Percentiles rank a stretch among this genome's conserved stretches.
phyloP scores from a whole-genome alignment of 441 rosid genomes.

The Viola pubescens region DNA sequence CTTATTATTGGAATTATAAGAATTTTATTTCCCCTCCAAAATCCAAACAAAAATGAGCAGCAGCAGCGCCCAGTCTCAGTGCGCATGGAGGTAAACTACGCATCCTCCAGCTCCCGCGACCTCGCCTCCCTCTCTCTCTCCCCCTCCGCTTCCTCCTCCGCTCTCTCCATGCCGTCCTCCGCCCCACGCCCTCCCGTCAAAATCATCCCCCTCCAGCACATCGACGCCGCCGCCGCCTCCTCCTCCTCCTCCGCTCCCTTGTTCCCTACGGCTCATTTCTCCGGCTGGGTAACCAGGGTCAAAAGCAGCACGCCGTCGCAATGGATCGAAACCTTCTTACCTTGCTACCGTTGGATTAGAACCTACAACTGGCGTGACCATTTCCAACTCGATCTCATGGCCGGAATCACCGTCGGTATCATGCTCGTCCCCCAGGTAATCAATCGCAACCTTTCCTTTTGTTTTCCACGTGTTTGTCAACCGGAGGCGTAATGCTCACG shows the following conservation, averaged over 20 bases:
- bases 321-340: slow-evolving; percentile 55
- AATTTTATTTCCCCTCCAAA: neutral
- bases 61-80: neutral
- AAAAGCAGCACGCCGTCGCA: slow-evolving; percentile 42
- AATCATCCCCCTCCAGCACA: slow-evolving; percentile 64
- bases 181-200: slow-evolving; percentile 49
- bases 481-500: too few species aligned
- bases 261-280: slow-evolving; percentile 16
- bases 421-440: slow-evolving; percentile 98
- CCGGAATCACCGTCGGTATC: slow-evolving; percentile 76
- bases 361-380: slow-evolving; percentile 67
- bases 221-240: slow-evolving; percentile 28
- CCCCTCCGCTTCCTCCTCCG: slow-evolving; percentile 14
- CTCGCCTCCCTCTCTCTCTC: slow-evolving; percentile 13
- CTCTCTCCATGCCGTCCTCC: slow-evolving; percentile 27
- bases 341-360: slow-evolving; percentile 80
- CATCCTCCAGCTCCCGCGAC: slow-evolving; percentile 48
- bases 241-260: slow-evolving; percentile 18
- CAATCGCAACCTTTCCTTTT: neutral
- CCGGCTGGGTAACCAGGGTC: slow-evolving; percentile 31
- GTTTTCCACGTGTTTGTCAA: neutral
- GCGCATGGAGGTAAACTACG: slow-evolving; percentile 54
- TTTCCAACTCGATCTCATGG: slow-evolving; percentile 73
- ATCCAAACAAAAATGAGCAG: neutral
- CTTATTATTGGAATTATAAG: neutral